phyloP scores from a whole-genome alignment of 805 yeast genomes.

The Saccharomycopsis javanensis region DNA sequence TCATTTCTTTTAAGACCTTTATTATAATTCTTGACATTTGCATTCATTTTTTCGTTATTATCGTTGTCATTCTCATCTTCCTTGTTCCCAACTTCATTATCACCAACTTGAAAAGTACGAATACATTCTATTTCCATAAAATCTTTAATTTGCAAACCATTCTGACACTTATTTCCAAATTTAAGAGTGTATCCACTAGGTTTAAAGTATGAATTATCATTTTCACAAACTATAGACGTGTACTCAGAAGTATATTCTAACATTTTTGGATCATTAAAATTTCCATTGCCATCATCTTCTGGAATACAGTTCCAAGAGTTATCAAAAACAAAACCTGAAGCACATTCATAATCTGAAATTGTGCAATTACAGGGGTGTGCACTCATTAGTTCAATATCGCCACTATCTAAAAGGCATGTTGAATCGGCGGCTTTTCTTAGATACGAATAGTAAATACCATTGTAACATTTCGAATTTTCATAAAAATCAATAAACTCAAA shows the following conservation, averaged over 20 bases:
- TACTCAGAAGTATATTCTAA: conserved; percentile 17
- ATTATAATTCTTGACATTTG: not conserved
- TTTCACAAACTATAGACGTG: conserved; percentile 11
- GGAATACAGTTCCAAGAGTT: conserved; percentile 38
- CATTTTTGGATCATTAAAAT: conserved; percentile 20
- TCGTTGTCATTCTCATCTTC: conserved; percentile 5
- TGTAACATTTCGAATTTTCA: conserved; percentile 49
- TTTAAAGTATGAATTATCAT: conserved; percentile 8
- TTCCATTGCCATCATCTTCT: conserved; percentile 22
- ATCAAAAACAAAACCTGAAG: conserved; percentile 35
- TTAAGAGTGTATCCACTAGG: conserved; percentile 29
- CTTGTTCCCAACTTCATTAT: not conserved
- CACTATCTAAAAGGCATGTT: conserved; percentile 32
- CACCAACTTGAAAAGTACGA: not conserved
- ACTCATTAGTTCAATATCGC: not conserved
- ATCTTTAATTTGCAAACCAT: conserved; percentile 8
- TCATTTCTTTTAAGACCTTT: not conserved
- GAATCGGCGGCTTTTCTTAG: conserved; percentile 52
- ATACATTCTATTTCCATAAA: conserved; percentile 12
- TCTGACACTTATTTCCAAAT: conserved; percentile 36
- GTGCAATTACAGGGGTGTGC: conserved; percentile 56
- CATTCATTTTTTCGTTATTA: conserved; percentile 17
- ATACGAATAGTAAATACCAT: conserved; percentile 41
- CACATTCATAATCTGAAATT: conserved; percentile 63
- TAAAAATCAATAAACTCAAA: conserved; percentile 41